A percentile compares a stretch with the other conserved stretches of the same genome.
Conservation (phyloP, 2,329 filamentous ascomycete genomes). For the Chaetomium globosum region DNA sequence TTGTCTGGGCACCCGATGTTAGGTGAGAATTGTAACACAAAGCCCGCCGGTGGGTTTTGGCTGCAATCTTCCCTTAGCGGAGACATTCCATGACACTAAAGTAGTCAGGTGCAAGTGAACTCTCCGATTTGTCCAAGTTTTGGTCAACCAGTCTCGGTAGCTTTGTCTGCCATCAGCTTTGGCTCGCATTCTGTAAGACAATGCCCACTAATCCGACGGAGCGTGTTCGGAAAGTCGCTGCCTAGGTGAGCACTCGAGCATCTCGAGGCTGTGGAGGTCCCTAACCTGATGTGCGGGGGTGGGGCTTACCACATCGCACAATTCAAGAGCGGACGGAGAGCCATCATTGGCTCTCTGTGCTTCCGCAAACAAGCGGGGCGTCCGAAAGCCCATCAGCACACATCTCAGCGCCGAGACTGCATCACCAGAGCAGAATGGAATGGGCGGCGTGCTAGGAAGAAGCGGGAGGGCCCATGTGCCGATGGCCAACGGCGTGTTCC, state of each 20-base stretch:
- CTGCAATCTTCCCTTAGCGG: neutral
- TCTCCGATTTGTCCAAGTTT: neutral
- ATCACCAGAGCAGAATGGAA: neutral
- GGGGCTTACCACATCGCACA: conserved; percentile 7
- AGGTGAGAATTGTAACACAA: neutral
- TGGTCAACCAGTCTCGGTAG: neutral
- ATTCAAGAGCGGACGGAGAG: neutral
- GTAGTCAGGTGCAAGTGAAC: neutral
- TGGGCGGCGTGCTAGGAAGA: conserved; percentile 12
- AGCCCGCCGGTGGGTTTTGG: neutral
- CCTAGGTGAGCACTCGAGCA: conserved; percentile 15
- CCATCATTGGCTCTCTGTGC: conserved; percentile 3
- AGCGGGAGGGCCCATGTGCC: conserved; percentile 23
- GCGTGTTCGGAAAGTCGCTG: conserved; percentile 19
- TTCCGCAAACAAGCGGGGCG: neutral
- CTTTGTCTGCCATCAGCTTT: neutral
- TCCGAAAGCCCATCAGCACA: neutral
- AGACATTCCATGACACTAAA: neutral
- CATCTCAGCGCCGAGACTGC: neutral
- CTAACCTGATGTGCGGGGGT: conserved; percentile 1
- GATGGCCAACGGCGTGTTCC: conserved; percentile 9
- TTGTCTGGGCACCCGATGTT: conserved; percentile 11
- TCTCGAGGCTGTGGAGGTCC: conserved; percentile 17
- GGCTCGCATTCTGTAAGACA: conserved; percentile 24
- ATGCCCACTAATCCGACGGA: conserved; percentile 14